phyloP scores from a whole-genome alignment of 768 basidiomycete species.

The Termitomyces sp. region DNA sequence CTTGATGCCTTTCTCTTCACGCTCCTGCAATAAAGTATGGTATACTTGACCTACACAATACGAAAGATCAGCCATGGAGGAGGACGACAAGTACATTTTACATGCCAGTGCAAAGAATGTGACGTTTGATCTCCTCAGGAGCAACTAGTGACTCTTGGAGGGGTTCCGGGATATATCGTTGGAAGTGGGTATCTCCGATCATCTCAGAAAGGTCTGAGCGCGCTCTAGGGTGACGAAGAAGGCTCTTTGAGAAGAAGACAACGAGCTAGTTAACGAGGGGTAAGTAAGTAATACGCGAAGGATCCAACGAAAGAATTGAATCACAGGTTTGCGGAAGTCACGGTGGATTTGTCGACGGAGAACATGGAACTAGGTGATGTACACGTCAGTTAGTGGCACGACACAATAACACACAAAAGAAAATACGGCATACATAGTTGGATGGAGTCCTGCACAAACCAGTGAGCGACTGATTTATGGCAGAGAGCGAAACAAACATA shows the following conservation, averaged over 20 bases:
- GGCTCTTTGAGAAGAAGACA: constrained; percentile 94
- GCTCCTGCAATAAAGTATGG: constrained; percentile 80
- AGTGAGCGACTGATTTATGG: constrained; percentile 9
- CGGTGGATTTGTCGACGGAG: constrained; percentile 95
- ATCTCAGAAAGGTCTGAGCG: constrained; percentile 86
- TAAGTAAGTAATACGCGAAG: not conserved
- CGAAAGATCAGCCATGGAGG: constrained; percentile 1
- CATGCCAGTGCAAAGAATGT: constrained; percentile 82
- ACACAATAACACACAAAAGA: not conserved
- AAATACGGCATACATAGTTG: constrained; percentile 62
- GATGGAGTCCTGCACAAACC: constrained; percentile 69
- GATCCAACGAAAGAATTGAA: constrained; percentile 14
- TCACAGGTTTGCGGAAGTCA: constrained; percentile 96
- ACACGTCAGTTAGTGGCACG: constrained; percentile 1
- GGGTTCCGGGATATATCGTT: constrained; percentile 87
- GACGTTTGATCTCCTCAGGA: constrained; percentile 84
- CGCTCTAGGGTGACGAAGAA: constrained; percentile 91
- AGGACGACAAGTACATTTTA: not conserved
- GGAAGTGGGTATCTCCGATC: constrained; percentile 84
- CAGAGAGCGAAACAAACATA: constrained; percentile 30
- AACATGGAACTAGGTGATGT: constrained; percentile 72
- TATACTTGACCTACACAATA: constrained; percentile 82
- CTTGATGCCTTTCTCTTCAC: constrained; percentile 85
- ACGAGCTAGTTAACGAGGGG: constrained; percentile 57
- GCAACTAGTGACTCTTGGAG: constrained; percentile 65